Conservation (phyloP, 441 rosid genomes). For the Manihot esculenta region DNA sequence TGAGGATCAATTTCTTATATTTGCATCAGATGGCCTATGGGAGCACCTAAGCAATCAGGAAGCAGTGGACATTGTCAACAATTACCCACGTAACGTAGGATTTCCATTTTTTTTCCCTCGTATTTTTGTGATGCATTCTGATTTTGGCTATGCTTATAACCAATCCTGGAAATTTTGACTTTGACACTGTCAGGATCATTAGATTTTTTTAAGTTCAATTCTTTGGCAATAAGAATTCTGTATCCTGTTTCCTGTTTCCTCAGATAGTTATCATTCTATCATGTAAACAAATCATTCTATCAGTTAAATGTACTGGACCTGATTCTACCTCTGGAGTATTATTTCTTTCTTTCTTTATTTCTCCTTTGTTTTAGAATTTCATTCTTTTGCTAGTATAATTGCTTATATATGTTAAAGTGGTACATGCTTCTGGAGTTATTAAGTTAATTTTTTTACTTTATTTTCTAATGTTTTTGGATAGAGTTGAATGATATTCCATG, state of each 20-base stretch:
- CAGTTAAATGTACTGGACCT: not conserved
- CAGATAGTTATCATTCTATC: not conserved
- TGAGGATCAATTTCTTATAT: slow-evolving; percentile 84
- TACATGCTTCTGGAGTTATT: not conserved
- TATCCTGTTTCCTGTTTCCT: not conserved
- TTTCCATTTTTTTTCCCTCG: slow-evolving; percentile 21
- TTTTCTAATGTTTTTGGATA: not conserved
- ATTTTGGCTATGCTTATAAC: not conserved
- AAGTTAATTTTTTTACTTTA: not conserved
- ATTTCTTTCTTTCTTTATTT: not conserved
- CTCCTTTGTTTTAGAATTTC: not conserved
- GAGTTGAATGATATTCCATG: not conserved
- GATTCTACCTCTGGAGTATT: not conserved
- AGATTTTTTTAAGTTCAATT: slow-evolving; percentile 6
- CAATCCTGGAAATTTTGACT: not conserved
- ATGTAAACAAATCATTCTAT: not conserved
- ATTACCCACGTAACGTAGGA: slow-evolving; percentile 69
- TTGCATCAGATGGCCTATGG: slow-evolving; percentile 97
- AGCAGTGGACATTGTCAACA: slow-evolving; percentile 78
- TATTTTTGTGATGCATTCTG: slow-evolving; percentile 1
- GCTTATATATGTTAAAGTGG: not conserved
- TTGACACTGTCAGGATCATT: slow-evolving; percentile 9
- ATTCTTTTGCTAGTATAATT: not conserved
- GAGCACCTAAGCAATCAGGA: slow-evolving; percentile 91
- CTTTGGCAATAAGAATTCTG: not conserved